A percentile compares a stretch with the other conserved stretches of the same genome.
phyloP scores from a whole-genome alignment of 106 monocot genomes.

The Acanthochlamys bracteata region DNA sequence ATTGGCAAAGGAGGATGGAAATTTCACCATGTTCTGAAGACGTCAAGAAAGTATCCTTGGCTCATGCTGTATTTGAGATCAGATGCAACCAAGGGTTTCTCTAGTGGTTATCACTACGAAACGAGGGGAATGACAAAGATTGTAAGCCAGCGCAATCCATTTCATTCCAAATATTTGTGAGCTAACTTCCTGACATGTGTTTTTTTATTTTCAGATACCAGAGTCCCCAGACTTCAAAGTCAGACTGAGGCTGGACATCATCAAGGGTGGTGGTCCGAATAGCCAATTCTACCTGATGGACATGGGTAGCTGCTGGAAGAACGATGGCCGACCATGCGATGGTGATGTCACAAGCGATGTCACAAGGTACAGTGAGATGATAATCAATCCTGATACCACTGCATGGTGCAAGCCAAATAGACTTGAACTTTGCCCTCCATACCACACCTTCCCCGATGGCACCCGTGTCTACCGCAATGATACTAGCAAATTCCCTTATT shows the following conservation, averaged over 20 bases:
- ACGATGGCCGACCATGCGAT: slow-evolving; percentile 62
- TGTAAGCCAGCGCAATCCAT: slow-evolving; percentile 22
- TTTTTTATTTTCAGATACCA: slow-evolving; percentile 31
- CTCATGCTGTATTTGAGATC: slow-evolving; percentile 88
- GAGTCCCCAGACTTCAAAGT: slow-evolving; percentile 80
- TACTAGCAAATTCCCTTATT: slow-evolving; percentile 39
- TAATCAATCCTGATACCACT: slow-evolving; percentile 50
- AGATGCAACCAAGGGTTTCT: slow-evolving; percentile 70
- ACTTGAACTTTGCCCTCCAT: slow-evolving; percentile 50
- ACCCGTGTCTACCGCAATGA: slow-evolving; percentile 43
- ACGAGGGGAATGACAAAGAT: slow-evolving; percentile 78
- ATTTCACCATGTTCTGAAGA: slow-evolving; percentile 61
- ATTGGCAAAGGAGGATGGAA: slow-evolving; percentile 42
- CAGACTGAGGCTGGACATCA: slow-evolving; percentile 41
- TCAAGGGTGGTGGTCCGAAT: slow-evolving; percentile 46
- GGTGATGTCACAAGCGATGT: slow-evolving; percentile 71
- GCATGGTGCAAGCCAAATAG: slow-evolving; percentile 39
- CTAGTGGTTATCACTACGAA: slow-evolving; percentile 77
- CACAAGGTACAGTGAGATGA: slow-evolving; percentile 87
- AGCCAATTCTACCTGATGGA: slow-evolving; percentile 93
- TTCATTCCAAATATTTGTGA: no score
- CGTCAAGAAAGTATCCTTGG: slow-evolving; percentile 68
- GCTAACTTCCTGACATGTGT: background rate
- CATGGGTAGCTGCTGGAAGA: slow-evolving; percentile 97
- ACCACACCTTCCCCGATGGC: slow-evolving; percentile 60